Evolutionary conservation across 306 rosid species (phyloP).

Genomic region (Carpinus viminea): DNA sequence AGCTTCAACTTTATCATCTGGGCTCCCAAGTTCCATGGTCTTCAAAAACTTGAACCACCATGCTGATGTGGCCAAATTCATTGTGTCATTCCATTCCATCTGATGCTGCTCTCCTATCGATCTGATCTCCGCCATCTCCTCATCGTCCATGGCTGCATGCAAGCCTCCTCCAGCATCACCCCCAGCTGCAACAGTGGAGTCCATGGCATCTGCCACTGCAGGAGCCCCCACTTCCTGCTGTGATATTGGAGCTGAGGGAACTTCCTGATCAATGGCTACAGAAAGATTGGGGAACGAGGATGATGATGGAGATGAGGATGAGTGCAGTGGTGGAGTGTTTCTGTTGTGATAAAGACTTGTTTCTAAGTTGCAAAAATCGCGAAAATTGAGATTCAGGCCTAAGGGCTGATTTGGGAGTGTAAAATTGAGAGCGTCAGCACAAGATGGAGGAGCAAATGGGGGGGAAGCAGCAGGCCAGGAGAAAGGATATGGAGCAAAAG

Average conservation of each 20-base stretch:
- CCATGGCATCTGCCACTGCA: slow-evolving; percentile 32
- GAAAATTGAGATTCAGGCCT: slow-evolving; percentile 84
- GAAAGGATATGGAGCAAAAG: slow-evolving; percentile 34
- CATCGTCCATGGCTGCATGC: slow-evolving; percentile 74
- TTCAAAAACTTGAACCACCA: slow-evolving; percentile 81
- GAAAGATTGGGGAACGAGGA: slow-evolving; percentile 44
- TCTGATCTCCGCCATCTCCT: slow-evolving; percentile 80
- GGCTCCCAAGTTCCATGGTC: slow-evolving; percentile 49
- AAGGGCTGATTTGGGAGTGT: slow-evolving; percentile 70
- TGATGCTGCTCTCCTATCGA: slow-evolving; percentile 78
- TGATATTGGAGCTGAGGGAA: slow-evolving; percentile 36
- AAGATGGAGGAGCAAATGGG: slow-evolving; percentile 35
- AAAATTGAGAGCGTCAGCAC: slow-evolving; percentile 52
- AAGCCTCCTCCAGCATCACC: slow-evolving; percentile 35
- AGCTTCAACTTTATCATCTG: slow-evolving; percentile 39
- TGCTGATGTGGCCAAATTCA: slow-evolving; percentile 79
- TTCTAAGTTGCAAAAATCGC: slow-evolving; percentile 60
- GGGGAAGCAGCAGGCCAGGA: slow-evolving; percentile 43
- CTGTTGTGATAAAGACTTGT: slow-evolving; percentile 40
- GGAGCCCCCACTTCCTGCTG: slow-evolving; percentile 39
- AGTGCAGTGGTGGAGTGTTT: slow-evolving; percentile 34
- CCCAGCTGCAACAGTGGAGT: slow-evolving; percentile 34
- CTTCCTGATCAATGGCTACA: slow-evolving; percentile 43
- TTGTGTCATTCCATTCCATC: slow-evolving; percentile 81
- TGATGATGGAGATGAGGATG: slow-evolving; percentile 49